phyloP scores from a whole-genome alignment of 1,139 yeast genomes.

The Saccharomyces pastorianus region DNA sequence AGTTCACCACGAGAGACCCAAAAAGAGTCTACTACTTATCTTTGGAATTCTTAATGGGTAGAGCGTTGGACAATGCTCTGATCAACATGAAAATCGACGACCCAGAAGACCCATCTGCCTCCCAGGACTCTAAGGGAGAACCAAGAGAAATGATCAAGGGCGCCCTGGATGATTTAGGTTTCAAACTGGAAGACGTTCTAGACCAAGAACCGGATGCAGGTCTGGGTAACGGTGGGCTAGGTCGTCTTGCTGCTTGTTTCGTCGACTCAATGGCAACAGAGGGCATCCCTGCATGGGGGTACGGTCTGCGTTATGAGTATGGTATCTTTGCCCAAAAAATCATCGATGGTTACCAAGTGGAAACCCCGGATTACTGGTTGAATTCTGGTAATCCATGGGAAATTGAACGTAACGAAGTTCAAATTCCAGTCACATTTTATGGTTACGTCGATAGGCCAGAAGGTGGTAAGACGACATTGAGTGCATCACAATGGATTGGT shows the following conservation, averaged over 20 bases:
- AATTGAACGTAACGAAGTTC: constrained; percentile 76
- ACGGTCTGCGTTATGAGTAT: constrained; percentile 85
- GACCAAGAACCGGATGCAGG: constrained; percentile 91
- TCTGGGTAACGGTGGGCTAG: constrained; percentile 91
- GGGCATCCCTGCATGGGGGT: constrained; percentile 94
- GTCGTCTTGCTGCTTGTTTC: constrained; percentile 91
- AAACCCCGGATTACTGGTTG: constrained; percentile 91
- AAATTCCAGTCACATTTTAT: constrained; percentile 86
- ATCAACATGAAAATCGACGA: constrained; percentile 50
- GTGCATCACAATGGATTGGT: constrained; percentile 63
- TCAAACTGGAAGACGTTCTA: constrained; percentile 77
- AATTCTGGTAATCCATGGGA: constrained; percentile 89
- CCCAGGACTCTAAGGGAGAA: constrained; percentile 3
- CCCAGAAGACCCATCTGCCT: constrained; percentile 15
- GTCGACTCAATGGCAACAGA: constrained; percentile 82
- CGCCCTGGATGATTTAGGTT: constrained; percentile 71
- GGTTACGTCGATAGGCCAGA: constrained; percentile 70
- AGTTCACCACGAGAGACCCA: constrained; percentile 74
- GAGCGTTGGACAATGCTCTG: constrained; percentile 90
- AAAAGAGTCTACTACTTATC: constrained; percentile 84
- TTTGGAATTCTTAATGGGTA: constrained; percentile 87
- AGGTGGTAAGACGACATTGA: constrained; percentile 41
- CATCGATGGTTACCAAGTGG: constrained; percentile 88
- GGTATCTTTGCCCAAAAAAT: constrained; percentile 90
- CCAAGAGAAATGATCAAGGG: constrained; percentile 43